Evolutionary conservation across 2,329 filamentous ascomycete species (phyloP).

Genomic region (Niveomyces coronatus): DNA sequence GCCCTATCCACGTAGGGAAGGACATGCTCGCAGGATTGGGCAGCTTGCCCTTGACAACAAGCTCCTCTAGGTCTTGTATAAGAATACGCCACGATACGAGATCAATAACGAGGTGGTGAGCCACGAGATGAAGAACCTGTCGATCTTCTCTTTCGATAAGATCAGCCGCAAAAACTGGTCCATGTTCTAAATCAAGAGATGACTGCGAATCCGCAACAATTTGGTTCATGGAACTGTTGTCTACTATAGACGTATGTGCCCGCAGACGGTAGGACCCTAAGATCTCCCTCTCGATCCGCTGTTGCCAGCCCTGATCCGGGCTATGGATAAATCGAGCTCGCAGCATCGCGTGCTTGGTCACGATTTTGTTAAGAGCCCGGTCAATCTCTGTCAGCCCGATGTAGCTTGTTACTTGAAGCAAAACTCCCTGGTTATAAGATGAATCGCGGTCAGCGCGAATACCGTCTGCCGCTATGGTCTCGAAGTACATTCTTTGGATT

Average conservation of each 20-base stretch:
- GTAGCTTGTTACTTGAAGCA: slow-evolving; percentile 20
- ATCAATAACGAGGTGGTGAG: slow-evolving; percentile 22
- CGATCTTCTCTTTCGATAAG: no score
- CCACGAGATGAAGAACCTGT: no score
- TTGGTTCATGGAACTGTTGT: no score
- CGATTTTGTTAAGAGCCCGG: slow-evolving; percentile 17
- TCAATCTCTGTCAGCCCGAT: slow-evolving; percentile 12
- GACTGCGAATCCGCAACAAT: slow-evolving; percentile 1
- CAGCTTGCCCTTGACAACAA: slow-evolving; percentile 7
- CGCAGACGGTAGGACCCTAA: slow-evolving; percentile 6
- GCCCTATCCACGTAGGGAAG: slow-evolving; percentile 27
- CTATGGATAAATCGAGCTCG: slow-evolving; percentile 21
- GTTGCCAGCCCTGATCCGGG: slow-evolving; percentile 12
- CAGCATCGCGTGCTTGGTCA: slow-evolving; percentile 26
- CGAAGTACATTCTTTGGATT: slow-evolving; percentile 33
- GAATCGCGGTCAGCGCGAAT: slow-evolving; percentile 18
- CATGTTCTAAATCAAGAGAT: slow-evolving; percentile 10
- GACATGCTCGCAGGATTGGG: slow-evolving; percentile 7
- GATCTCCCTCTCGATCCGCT: no score
- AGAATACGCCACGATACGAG: slow-evolving; percentile 39
- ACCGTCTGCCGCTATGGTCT: no score
- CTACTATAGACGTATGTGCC: no score
- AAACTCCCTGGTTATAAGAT: slow-evolving; percentile 36
- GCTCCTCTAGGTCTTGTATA: slow-evolving; percentile 12
- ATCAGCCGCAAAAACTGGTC: slow-evolving; percentile 14